These are phyloP conservation scores for Zelonia costaricensis DNA, from an alignment of 208 protist genomes.

Conservation along the genomic window DNA sequence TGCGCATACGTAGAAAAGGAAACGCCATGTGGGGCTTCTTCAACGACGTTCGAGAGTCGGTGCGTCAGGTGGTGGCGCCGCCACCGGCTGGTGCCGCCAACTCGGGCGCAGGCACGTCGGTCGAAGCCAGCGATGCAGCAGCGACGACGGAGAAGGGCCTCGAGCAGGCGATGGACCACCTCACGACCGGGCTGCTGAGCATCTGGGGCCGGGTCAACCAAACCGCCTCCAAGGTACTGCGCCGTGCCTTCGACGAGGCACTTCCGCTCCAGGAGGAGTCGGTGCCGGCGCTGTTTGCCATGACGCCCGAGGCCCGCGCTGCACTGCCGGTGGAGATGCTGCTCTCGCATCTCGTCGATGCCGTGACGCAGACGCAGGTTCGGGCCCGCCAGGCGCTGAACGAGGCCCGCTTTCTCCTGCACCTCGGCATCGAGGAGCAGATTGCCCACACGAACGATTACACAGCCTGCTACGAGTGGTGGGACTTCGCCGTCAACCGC, in stretches of 20 bases:
- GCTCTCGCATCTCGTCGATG: slow-evolving; percentile 35
- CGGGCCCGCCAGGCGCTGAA: slow-evolving; percentile 32
- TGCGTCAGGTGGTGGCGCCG: slow-evolving; percentile 24
- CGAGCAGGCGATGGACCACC: slow-evolving; percentile 9
- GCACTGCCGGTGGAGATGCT: slow-evolving; percentile 34
- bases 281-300: slow-evolving; percentile 32
- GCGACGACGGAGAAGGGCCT: slow-evolving; percentile 5
- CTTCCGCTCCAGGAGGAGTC: slow-evolving; percentile 24
- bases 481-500: slow-evolving; percentile 50
- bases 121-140: neutral
- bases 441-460: slow-evolving; percentile 66
- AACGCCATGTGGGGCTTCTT: slow-evolving; percentile 22
- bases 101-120: neutral
- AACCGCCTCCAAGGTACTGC: slow-evolving; percentile 30
- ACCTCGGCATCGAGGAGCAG: slow-evolving; percentile 65
- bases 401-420: slow-evolving; percentile 57
- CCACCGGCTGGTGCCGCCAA: neutral
- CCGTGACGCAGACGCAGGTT: slow-evolving; percentile 31
- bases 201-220: slow-evolving; percentile 42
- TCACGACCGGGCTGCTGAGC: slow-evolving; percentile 20
- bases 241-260: slow-evolving; percentile 27
- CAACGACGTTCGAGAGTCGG: slow-evolving; percentile 26
- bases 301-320: slow-evolving; percentile 25
- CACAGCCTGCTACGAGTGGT: slow-evolving; percentile 53
- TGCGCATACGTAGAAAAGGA: neutral